Percentiles rank a stretch among this genome's conserved stretches.
Conservation (phyloP, 331 rosid species). For the Pyrus hybrid region DNA sequence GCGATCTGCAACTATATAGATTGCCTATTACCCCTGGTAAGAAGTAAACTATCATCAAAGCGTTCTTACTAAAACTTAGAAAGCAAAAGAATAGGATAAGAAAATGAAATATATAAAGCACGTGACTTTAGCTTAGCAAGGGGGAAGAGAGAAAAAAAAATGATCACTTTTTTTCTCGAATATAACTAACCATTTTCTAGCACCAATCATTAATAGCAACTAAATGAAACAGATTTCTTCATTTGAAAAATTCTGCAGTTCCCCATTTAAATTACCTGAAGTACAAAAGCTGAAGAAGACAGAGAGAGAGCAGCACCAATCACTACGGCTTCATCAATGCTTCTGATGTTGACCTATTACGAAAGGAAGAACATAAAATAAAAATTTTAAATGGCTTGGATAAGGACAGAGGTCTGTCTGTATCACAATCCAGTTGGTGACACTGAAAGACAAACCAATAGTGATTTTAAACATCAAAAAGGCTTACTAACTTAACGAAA, state of each 20-base stretch:
- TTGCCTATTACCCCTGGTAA: neutral
- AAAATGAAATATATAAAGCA: neutral
- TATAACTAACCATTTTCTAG: neutral
- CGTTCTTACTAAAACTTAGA: neutral
- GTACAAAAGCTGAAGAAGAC: conserved; percentile 96
- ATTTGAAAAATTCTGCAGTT: neutral
- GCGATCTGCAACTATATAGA: neutral
- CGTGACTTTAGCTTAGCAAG: neutral
- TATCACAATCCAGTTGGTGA: neutral
- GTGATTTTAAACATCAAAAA: neutral
- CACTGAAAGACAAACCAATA: neutral
- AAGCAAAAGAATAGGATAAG: neutral
- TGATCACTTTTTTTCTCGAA: neutral
- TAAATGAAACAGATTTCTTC: neutral
- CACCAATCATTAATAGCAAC: conserved; percentile 1
- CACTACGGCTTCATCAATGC: conserved; percentile 92
- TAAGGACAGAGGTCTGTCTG: neutral
- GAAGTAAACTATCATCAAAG: neutral
- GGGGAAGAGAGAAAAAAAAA: too few relatives aligned
- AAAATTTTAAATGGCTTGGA: neutral
- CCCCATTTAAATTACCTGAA: conserved; percentile 54
- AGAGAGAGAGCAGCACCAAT: conserved; percentile 98
- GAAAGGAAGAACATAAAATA: neutral
- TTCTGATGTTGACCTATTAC: conserved; percentile 88
- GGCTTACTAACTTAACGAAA: neutral